Evolutionary conservation across 768 basidiomycete genomes (phyloP), one percentile per base, ranked within the genome.

Genomic region (Tylopilus balloui): DNA sequence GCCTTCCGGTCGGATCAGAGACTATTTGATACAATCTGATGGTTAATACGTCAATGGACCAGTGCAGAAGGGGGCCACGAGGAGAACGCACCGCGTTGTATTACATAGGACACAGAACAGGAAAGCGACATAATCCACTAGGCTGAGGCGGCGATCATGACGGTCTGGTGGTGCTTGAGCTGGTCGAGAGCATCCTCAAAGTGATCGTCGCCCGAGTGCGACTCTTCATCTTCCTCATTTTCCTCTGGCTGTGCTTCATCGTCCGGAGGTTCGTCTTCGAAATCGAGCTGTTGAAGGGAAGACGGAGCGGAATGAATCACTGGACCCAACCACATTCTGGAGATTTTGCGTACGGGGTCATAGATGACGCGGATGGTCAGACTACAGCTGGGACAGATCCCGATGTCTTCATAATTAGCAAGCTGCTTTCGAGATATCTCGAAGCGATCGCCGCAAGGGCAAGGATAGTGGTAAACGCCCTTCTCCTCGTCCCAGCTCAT

Each of bases 381-480:
- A 55, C 91, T 94, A 60, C 96, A 99, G 66, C 91, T 94, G 0
- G 96, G 96, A 73, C 96, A 98, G 43, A 81, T 93, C 20, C 94
- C 95, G 39, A 94, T 82, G 65, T 98, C 96, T 60, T 97, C 96
- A 47, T 81, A 96, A 56, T 92, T 75, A 38, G 82, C 79, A 8
- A 97, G 81, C 69, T 97, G 92, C 53, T 73, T 72, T 57, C 86
- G 80, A 25, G 87, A 82, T 56, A 98, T 97, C 69, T 98, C 95
- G 71, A 98, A 99, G 35, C 94, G 84, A 71, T 99, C 95, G 9
- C 95, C 95, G 62, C 95, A 98, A 1, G 95, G 94, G 63, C 93
- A 99, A 0, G 94, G 95, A 67, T 94, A 96, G 74, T 98, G 94
- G 62, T 84, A 97, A 5, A 97, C 87, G 35, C 77, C 65, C 63